Evolutionary conservation across 768 basidiomycete genomes (phyloP).

Genomic region (Auriscalpium orientale): DNA sequence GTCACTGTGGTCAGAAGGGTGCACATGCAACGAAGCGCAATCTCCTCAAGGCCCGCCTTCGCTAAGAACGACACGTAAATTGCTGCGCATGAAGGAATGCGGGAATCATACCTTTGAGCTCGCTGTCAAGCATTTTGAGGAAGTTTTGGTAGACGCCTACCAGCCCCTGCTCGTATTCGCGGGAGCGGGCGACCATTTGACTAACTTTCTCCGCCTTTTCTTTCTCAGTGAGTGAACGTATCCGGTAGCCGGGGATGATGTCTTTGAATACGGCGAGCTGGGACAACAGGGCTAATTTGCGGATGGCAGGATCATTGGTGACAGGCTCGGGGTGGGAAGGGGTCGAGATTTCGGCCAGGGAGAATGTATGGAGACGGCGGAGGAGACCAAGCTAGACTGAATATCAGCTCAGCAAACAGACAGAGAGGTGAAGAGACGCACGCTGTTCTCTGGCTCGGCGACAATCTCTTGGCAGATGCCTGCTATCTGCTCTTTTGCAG

Average conservation of each 20-base stretch:
- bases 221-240: constrained; percentile 81
- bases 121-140: constrained; percentile 75
- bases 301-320: constrained; percentile 71
- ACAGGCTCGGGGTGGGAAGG: constrained; percentile 64
- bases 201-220: constrained; percentile 92
- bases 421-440: constrained; percentile 32
- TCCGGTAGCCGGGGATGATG: constrained; percentile 91
- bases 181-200: constrained; percentile 81
- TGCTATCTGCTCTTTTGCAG: constrained; percentile 92
- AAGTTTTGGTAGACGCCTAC: constrained; percentile 84
- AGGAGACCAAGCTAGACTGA: constrained; percentile 70
- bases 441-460: constrained; percentile 91
- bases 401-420: constrained; percentile 3
- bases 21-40: constrained; percentile 82
- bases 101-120: constrained; percentile 64
- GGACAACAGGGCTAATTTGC: constrained; percentile 83
- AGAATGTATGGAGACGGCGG: constrained; percentile 82
- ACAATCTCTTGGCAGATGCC: constrained; percentile 89
- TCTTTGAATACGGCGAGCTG: constrained; percentile 94
- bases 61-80: constrained; percentile 29
- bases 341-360: constrained; percentile 66
- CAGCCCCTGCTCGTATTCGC: constrained; percentile 95
- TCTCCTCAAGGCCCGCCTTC: constrained; percentile 56
- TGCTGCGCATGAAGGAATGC: not conserved
- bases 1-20: constrained; percentile 73